Conservation (phyloP, 768 basidiomycete genomes). For the Rhodotorula babjevae region DNA sequence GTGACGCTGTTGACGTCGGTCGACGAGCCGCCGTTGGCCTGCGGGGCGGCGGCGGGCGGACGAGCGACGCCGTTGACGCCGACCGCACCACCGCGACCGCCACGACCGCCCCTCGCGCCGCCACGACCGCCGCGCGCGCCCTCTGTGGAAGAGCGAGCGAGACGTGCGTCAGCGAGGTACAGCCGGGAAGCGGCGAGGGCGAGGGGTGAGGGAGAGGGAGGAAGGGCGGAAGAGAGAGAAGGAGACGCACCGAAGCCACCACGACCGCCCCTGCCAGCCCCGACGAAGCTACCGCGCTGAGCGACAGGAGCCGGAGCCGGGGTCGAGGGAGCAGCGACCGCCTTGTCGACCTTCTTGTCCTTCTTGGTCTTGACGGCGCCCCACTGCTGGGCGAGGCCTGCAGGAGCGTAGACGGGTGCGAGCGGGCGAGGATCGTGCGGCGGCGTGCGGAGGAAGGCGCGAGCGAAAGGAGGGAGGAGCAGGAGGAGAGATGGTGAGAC, state of each 20-base stretch:
- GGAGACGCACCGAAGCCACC: conserved; percentile 28
- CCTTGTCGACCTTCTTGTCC: conserved; percentile 35
- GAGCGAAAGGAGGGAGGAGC: background rate
- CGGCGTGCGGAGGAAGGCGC: background rate
- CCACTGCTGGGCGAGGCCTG: conserved; percentile 40
- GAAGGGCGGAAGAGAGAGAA: too few relatives aligned
- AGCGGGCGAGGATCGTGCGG: background rate
- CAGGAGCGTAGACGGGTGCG: too few relatives aligned
- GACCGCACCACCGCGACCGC: conserved; percentile 20
- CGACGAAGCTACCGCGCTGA: conserved; percentile 26
- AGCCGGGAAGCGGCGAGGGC: too few relatives aligned
- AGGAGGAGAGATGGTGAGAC: background rate
- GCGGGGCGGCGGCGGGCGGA: background rate
- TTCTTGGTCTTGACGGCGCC: conserved; percentile 39
- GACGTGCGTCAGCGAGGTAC: too few relatives aligned
- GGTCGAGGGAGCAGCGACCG: conserved; percentile 1
- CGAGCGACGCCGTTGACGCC: conserved; percentile 33
- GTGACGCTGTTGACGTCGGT: conserved; percentile 21
- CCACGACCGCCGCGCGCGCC: conserved; percentile 33
- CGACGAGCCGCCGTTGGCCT: conserved; percentile 11
- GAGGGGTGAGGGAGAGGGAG: too few relatives aligned
- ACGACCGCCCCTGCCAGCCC: conserved; percentile 17
- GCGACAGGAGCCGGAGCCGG: conserved; percentile 1
- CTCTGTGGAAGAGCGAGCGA: conserved; percentile 5
- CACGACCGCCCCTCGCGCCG: conserved; percentile 25